Evolutionary conservation across 2,329 filamentous ascomycete species (phyloP), one percentile per base, ranked within the genome.

Genomic region (Colletotrichum agaves): DNA sequence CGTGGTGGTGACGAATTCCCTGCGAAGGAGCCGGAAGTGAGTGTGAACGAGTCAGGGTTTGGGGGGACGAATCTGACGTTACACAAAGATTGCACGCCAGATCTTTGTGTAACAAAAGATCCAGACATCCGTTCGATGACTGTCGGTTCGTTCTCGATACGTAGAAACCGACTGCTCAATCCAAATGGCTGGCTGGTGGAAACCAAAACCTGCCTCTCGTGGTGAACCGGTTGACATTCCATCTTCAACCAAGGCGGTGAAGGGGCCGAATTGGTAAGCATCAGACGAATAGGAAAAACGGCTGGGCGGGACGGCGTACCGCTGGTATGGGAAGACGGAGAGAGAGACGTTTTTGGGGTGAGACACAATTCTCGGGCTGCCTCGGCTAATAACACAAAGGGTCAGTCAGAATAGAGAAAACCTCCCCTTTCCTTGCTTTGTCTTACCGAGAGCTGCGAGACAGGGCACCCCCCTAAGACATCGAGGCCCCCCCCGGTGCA

Each of bases 261-360:
- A 50, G 46, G 19, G 12, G 15, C 17, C 31, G 17, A 33, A 11
- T 53, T 19, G n/a, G 31, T 13, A 15, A n/a, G 13, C 13, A 3
- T 27, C 15, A 49, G 63, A 43, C 52, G 39, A 59, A 35, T 53
- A 27, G 39, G 5, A 41, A 21, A 21, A 55, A 64, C 52, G 64
- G 60, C 61, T 63, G 21, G 53, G 46, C 64, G 60, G 64, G 64
- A 67, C 60, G 64, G 21, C 43, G 61, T 58, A 67, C 64, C 60
- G 64, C 64, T 53, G 19, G 61, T 15, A 31, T 59, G 64, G 64
- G 49, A 59, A 47, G 13, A 39, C 11, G 35, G 2, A 27, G 11
- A n/a, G n/a, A n/a, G n/a, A n/a, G 33, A 15, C 35, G 35, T 15
- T 37, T n/a, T n/a, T n/a, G n/a, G 35, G 31, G 60, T 64, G 53